A percentile compares a stretch with the other conserved stretches of the same genome.
phyloP scores from a whole-genome alignment of 768 basidiomycete genomes.

The Lanmaoa pseudosensibilis region DNA sequence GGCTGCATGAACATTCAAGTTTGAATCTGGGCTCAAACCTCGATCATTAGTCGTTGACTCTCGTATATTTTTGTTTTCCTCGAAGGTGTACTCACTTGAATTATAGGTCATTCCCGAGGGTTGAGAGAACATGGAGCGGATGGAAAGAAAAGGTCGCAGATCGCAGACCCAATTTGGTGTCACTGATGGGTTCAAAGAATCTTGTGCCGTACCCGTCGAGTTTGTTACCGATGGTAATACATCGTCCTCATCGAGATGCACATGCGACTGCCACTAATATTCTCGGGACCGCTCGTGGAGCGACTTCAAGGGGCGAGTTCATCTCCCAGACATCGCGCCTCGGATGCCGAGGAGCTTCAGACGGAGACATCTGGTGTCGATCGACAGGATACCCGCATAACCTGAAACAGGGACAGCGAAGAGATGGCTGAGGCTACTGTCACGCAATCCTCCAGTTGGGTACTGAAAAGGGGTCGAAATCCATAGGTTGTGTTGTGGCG shows the following conservation, averaged over 20 bases:
- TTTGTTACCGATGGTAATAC: constrained; percentile 84
- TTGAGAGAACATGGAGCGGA: constrained; percentile 89
- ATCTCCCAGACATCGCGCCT: constrained; percentile 40
- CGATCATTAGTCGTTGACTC: too few species aligned
- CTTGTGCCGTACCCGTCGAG: constrained; percentile 16
- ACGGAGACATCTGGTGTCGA: constrained; percentile 94
- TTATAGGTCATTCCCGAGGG: constrained; percentile 47
- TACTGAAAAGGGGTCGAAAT: too few species aligned
- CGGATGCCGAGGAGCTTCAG: constrained; percentile 80
- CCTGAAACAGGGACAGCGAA: constrained; percentile 62
- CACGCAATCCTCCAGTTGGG: constrained; percentile 79
- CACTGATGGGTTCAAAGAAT: constrained; percentile 64
- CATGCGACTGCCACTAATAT: constrained; percentile 96
- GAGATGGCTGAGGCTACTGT: constrained; percentile 58
- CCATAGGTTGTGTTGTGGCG: too few species aligned
- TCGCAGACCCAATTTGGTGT: constrained; percentile 93
- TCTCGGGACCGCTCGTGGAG: constrained; percentile 90
- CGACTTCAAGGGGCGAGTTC: constrained; percentile 87
- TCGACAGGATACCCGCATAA: constrained; percentile 95
- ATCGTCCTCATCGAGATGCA: constrained; percentile 92
- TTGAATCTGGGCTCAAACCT: too few species aligned
- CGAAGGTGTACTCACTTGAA: too few species aligned
- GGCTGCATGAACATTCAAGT: too few species aligned
- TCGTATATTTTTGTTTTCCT: too few species aligned
- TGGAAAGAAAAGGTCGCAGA: constrained; percentile 92